phyloP scores from a whole-genome alignment of 805 yeast species.

The Jamesozyma hellenica region DNA sequence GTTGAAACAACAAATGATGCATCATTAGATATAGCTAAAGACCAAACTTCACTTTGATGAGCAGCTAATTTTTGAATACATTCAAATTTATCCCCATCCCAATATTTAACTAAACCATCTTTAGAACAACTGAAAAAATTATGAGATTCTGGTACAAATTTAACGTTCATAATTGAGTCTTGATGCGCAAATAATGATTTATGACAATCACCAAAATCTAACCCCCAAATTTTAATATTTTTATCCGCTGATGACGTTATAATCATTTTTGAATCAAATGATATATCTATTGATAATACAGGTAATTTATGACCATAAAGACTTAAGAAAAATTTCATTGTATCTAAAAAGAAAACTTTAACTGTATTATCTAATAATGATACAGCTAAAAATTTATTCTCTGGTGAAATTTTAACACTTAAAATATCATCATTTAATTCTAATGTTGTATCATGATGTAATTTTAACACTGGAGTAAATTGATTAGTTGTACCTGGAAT shows the following conservation, averaged over 20 bases:
- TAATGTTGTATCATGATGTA: slow-evolving; percentile 68
- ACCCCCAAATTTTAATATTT: slow-evolving; percentile 95
- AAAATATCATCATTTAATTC: slow-evolving; percentile 83
- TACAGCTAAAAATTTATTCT: slow-evolving; percentile 64
- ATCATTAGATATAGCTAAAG: slow-evolving; percentile 61
- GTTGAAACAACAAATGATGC: slow-evolving; percentile 70
- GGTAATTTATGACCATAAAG: slow-evolving; percentile 95
- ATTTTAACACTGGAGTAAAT: slow-evolving; percentile 41
- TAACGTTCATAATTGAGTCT: slow-evolving; percentile 85
- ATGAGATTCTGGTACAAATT: slow-evolving; percentile 75
- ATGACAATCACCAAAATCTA: slow-evolving; percentile 98
- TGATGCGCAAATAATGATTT: slow-evolving; percentile 94
- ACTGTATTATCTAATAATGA: slow-evolving; percentile 90
- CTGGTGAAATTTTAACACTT: slow-evolving; percentile 71
- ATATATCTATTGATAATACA: slow-evolving; percentile 83
- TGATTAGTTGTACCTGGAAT: slow-evolving; percentile 57
- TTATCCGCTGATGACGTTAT: slow-evolving; percentile 95
- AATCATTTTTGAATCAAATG: slow-evolving; percentile 76
- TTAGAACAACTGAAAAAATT: slow-evolving; percentile 84
- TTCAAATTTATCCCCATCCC: slow-evolving; percentile 98
- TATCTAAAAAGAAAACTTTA: slow-evolving; percentile 80
- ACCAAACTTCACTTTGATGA: slow-evolving; percentile 93
- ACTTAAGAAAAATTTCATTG: slow-evolving; percentile 78
- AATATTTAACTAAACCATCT: slow-evolving; percentile 81
- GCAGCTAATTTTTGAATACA: slow-evolving; percentile 79